These are phyloP conservation scores for Anisodus tanguticus DNA, from an alignment of 257 asterid species.

Conservation along the genomic window DNA sequence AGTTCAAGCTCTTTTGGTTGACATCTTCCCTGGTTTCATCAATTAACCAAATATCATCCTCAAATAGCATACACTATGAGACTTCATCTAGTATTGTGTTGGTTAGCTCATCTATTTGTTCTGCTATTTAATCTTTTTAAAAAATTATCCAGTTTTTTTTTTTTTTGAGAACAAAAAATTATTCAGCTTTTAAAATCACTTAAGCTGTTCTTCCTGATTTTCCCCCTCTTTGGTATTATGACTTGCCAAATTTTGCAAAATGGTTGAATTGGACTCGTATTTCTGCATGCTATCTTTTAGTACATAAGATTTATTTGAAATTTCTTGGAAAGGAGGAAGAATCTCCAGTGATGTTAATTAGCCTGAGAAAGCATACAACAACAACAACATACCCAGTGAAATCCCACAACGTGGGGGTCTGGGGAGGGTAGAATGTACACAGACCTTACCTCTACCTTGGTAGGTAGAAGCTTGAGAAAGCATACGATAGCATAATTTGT, in stretches of 20 bases:
- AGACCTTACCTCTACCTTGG: too few species aligned
- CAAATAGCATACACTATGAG: not conserved
- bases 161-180: too few species aligned
- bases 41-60: not conserved
- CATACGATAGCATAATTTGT: slow-evolving; percentile 6
- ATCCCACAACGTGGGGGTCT: too few species aligned
- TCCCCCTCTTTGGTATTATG: not conserved
- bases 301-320: not conserved
- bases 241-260: not conserved
- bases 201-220: not conserved
- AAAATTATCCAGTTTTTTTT: too few species aligned
- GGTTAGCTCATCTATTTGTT: not conserved
- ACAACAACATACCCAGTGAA: too few species aligned
- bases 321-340: not conserved
- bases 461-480: not conserved
- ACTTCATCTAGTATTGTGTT: not conserved
- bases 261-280: not conserved
- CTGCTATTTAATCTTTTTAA: too few species aligned
- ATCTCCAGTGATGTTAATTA: not conserved
- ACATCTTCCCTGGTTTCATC: not conserved
- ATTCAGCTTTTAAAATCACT: not conserved
- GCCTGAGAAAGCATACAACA: too few species aligned
- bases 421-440: too few species aligned
- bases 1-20: not conserved
- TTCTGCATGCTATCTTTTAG: not conserved